Percentiles rank a stretch among this genome's conserved stretches.
Conservation (phyloP, 306 rosid genomes). For the Acacia acuminata region DNA sequence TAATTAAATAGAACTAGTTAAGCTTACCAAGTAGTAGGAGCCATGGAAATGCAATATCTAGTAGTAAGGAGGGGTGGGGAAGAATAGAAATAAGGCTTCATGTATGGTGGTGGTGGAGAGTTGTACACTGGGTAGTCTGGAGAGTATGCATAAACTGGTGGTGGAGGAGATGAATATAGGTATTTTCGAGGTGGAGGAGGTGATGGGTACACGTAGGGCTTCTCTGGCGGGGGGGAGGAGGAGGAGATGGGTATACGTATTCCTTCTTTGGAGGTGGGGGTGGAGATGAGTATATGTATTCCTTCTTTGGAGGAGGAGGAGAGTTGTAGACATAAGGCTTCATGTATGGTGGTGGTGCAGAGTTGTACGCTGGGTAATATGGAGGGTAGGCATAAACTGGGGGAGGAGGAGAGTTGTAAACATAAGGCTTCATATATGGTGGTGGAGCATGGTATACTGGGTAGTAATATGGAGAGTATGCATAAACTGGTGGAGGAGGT, state of each 20-base stretch:
- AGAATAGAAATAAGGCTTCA: constrained; percentile 3
- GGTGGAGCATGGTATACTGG: constrained; percentile 37
- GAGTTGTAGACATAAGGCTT: background rate
- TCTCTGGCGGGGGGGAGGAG: background rate
- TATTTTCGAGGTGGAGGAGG: background rate
- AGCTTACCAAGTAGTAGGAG: constrained; percentile 42
- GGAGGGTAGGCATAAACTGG: too few species aligned
- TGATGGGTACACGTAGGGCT: background rate
- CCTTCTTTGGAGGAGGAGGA: background rate
- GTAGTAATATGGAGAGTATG: background rate
- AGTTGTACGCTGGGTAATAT: background rate
- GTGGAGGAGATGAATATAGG: background rate
- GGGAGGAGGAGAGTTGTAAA: too few species aligned
- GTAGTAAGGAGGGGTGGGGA: constrained; percentile 83
- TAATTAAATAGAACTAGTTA: background rate
- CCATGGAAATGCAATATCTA: constrained; percentile 37
- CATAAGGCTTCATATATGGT: background rate
- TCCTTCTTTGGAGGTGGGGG: background rate
- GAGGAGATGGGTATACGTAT: background rate
- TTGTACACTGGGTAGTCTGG: constrained; percentile 17
- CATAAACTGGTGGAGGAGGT: background rate
- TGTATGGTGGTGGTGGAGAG: constrained; percentile 33
- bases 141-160: background rate
- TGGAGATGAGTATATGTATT: background rate
- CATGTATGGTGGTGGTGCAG: background rate